Evolutionary conservation across 208 protist species (phyloP).

Genomic region (Leptomonas seymouri): DNA sequence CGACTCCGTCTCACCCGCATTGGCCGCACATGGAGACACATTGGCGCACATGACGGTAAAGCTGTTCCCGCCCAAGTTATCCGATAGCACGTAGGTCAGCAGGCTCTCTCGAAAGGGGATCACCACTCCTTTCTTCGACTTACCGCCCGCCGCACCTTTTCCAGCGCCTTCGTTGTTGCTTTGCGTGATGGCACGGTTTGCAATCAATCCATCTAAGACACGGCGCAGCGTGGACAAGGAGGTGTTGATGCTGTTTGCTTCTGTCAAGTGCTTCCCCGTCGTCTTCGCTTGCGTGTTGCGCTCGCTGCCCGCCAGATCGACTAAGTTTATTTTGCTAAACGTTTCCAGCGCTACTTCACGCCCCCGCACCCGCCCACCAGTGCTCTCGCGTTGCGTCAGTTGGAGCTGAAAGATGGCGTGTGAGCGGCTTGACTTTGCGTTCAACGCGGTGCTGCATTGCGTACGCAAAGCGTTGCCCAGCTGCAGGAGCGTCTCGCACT

Average conservation of each 20-base stretch:
- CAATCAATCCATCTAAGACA: conserved; percentile 72
- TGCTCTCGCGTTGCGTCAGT: conserved; percentile 59
- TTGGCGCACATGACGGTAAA: conserved; percentile 87
- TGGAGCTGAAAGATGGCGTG: conserved; percentile 96
- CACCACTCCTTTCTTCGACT: conserved; percentile 32
- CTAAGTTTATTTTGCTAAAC: conserved; percentile 75
- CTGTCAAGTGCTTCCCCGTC: conserved; percentile 50
- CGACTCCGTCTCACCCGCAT: conserved; percentile 78
- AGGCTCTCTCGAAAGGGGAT: conserved; percentile 86
- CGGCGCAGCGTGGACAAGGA: conserved; percentile 76
- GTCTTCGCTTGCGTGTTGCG: conserved; percentile 40
- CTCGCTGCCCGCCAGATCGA: conserved; percentile 82
- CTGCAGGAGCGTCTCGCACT: conserved; percentile 71
- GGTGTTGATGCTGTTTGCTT: conserved; percentile 80
- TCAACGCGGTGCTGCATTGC: conserved; percentile 86
- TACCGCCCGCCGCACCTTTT: conserved; percentile 1
- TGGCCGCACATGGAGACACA: conserved; percentile 63
- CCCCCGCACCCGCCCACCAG: conserved; percentile 80
- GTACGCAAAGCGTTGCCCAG: conserved; percentile 73
- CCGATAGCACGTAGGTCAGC: conserved; percentile 91
- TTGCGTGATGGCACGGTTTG: conserved; percentile 8
- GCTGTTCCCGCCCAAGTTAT: conserved; percentile 85
- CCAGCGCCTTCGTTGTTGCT: neutral
- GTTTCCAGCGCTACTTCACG: conserved; percentile 43
- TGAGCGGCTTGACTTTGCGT: conserved; percentile 90